Conservation (phyloP, 805 yeast genomes). For the Yarrowia phangngaensis region DNA sequence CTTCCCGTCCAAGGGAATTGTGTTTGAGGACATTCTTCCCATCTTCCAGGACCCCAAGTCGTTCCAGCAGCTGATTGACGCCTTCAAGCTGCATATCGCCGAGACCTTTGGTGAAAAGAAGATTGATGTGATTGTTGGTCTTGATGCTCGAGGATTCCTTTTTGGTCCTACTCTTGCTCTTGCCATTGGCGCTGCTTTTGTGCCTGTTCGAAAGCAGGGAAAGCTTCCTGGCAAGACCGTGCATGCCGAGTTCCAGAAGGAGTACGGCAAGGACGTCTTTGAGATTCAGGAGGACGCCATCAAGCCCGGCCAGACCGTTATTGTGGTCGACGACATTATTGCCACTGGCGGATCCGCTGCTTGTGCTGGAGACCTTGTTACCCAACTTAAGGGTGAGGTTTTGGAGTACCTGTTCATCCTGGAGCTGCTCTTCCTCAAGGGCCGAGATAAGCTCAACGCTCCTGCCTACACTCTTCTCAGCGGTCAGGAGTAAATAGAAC, state of each 20-base stretch:
- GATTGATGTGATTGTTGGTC: constrained; percentile 86
- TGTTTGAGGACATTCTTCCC: constrained; percentile 95
- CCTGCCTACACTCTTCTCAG: constrained; percentile 85
- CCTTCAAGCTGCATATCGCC: constrained; percentile 71
- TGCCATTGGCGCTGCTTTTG: constrained; percentile 82
- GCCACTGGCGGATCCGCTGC: constrained; percentile 97
- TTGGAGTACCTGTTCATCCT: constrained; percentile 81
- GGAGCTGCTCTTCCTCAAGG: constrained; percentile 93
- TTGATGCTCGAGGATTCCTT: constrained; percentile 94
- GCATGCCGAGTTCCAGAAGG: constrained; percentile 75
- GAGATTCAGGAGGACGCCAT: constrained; percentile 83
- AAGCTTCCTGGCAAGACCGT: constrained; percentile 85
- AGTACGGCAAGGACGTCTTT: constrained; percentile 85
- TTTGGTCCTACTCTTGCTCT: constrained; percentile 95
- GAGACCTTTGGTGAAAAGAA: constrained; percentile 49
- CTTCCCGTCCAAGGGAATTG: constrained; percentile 88
- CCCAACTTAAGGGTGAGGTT: constrained; percentile 62
- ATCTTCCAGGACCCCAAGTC: constrained; percentile 77
- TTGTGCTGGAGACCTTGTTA: constrained; percentile 86
- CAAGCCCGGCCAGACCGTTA: constrained; percentile 72
- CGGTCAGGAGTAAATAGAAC: constrained; percentile 50
- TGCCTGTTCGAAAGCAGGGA: constrained; percentile 93
- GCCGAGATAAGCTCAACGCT: constrained; percentile 79
- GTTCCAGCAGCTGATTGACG: constrained; percentile 75
- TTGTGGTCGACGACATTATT: constrained; percentile 91